These are phyloP conservation scores for Sisymbrium altissimum DNA, from an alignment of 345 rosid genomes.

Conservation along the genomic window DNA sequence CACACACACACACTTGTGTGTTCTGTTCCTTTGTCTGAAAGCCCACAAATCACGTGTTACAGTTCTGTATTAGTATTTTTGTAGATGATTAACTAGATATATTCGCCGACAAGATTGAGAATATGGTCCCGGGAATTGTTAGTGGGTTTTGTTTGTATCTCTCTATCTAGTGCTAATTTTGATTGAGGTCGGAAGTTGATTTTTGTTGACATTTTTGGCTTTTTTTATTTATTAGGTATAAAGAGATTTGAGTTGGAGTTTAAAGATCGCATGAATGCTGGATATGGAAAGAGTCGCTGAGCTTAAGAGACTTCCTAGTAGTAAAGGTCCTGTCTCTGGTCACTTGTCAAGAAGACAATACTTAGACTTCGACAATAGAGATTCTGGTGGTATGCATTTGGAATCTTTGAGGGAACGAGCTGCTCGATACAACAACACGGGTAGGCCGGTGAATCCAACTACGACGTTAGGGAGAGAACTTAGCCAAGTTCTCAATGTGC, in stretches of 20 bases:
- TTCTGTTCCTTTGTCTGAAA: slow-evolving; percentile 3
- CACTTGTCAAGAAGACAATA: slow-evolving; percentile 37
- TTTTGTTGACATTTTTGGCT: background rate
- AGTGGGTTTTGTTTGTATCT: slow-evolving; percentile 14
- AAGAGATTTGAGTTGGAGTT: slow-evolving; percentile 34
- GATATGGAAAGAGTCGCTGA: slow-evolving; percentile 68
- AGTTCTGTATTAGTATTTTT: background rate
- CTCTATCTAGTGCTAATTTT: background rate
- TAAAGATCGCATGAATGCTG: slow-evolving; percentile 31
- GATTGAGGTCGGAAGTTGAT: background rate
- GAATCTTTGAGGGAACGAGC: slow-evolving; percentile 32
- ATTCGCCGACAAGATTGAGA: slow-evolving; percentile 9
- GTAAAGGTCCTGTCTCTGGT: slow-evolving; percentile 43
- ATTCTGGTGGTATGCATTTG: slow-evolving; percentile 7
- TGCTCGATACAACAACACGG: slow-evolving; percentile 15
- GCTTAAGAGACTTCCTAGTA: slow-evolving; percentile 51
- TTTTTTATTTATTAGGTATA: background rate
- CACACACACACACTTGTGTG: background rate
- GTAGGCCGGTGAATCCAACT: slow-evolving; percentile 29
- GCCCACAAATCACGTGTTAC: background rate
- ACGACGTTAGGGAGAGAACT: slow-evolving; percentile 34
- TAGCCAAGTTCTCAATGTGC: slow-evolving; percentile 44
- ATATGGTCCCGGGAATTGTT: slow-evolving; percentile 6
- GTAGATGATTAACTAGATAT: background rate
- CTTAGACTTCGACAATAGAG: slow-evolving; percentile 27